Base-by-base conservation (phyloP, 805 yeast genomes). In the Kuraishia cidri region DNA sequence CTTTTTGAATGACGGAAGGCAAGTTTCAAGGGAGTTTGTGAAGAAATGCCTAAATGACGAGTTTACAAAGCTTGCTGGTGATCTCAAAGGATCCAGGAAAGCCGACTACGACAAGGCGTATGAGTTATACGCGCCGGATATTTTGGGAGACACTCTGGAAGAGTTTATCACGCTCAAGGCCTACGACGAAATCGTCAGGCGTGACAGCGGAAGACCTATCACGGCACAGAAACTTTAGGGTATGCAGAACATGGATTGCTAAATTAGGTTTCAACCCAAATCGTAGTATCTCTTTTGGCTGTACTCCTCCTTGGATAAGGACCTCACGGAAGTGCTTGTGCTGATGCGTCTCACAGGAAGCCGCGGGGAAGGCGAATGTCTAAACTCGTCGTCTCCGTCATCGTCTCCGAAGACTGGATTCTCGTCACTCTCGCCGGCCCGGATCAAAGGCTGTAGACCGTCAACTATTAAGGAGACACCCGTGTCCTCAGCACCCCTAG, bases 111-210 rank as follows among this genome's bases (percentile, higher is more conserved):
- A 64, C 47, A 62, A 58, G 38, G 83, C 84, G 17, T 74, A 73
- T 42, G 63, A 55, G 28, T 70, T 63, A 60, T 71, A 75, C 52
- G 66, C 61, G 37, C 80, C 81, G n/a, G 83, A 76, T 54, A 72
- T 76, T 45, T 59, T 71, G 45, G 77, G 72, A 46, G 76, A 75
- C 52, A 65, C 60, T 44, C 76, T 72, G 60, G 64, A 72, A 36
- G 80, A 78, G 46, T 78, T 79, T 59, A 67, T 79, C 47, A 79
- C 86, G 36, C 69, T 80, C 26, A 62, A 73, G 56, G 64, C 77
- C 45, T 76, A 76, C 52, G 75, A 72, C 40, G 72, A 66, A 34
- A 64, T 75, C 39, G 67, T 73, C 40, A 66, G 37, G 24, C 15
- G 26, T 8, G 38, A 35, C 27, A 10, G 17, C n/a, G 25, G 29